Conservation (phyloP, 768 basidiomycete species). For the Mycena haematopus region DNA sequence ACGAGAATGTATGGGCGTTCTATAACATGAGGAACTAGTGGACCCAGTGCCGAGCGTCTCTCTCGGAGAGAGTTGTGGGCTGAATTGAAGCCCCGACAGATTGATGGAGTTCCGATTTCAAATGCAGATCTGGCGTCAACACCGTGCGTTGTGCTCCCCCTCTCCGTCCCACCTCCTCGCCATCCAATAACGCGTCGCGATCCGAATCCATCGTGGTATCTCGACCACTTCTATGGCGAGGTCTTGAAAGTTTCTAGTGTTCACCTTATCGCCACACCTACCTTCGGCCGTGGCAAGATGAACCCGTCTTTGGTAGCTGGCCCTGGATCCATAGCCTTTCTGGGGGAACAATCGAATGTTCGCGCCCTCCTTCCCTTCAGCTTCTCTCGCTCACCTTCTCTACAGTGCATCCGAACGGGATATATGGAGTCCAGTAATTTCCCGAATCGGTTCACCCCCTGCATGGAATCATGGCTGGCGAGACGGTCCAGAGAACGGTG, state of each 20-base stretch:
- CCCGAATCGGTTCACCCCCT: too few relatives aligned
- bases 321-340: background rate
- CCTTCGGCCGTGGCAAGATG: too few relatives aligned
- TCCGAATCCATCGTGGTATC: background rate
- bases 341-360: background rate
- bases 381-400: background rate
- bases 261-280: background rate
- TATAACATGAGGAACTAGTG: too few relatives aligned
- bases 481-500: too few relatives aligned
- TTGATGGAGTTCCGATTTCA: slow-evolving; percentile 1
- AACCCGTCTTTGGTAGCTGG: background rate
- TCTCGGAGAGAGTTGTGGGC: background rate
- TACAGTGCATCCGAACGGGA: background rate
- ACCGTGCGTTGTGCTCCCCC: background rate
- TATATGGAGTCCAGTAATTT: too few relatives aligned
- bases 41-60: too few relatives aligned
- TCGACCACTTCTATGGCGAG: background rate
- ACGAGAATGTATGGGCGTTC: too few relatives aligned
- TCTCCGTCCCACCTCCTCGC: background rate
- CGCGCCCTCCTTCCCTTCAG: background rate
- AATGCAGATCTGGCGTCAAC: slow-evolving; percentile 6
- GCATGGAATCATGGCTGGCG: too few relatives aligned
- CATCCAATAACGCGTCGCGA: background rate
- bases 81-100: background rate
- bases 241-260: background rate